phyloP scores from a whole-genome alignment of 2,329 filamentous ascomycete species.

The Cercospora berteroae region DNA sequence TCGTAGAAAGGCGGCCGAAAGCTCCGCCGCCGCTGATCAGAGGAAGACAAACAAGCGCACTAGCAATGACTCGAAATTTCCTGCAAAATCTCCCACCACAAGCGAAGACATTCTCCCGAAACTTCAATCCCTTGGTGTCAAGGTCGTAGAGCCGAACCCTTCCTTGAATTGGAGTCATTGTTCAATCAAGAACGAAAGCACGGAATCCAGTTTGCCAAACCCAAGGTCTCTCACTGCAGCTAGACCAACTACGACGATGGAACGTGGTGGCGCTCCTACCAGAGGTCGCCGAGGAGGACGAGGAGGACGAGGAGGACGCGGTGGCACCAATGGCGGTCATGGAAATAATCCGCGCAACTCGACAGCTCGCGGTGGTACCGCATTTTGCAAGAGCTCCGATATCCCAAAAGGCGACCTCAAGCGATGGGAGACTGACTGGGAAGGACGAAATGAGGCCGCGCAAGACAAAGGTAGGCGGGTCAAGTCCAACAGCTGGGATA shows the following conservation, averaged over 20 bases:
- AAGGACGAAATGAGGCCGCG: background rate
- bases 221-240: background rate
- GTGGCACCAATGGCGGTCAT: background rate
- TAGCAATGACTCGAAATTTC: background rate
- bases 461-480: background rate
- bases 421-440: conserved; percentile 24
- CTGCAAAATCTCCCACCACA: background rate
- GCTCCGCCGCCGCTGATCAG: background rate
- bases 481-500: background rate
- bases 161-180: background rate
- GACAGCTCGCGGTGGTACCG: conserved; percentile 15
- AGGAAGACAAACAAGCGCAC: background rate
- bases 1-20: conserved; percentile 4
- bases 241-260: background rate
- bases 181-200: background rate
- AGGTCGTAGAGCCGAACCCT: background rate
- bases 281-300: conserved; percentile 1
- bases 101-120: background rate
- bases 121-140: background rate
- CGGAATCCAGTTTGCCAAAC: conserved; percentile 15
- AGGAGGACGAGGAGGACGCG: conserved; percentile 4
- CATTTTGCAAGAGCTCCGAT: conserved; percentile 13
- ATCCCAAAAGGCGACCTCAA: conserved; percentile 24
- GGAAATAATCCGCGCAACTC: background rate
- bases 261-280: background rate